A percentile compares a stretch with the other conserved stretches of the same genome.
phyloP scores from a whole-genome alignment of 169 alveolate species.

The Babesia divergens region DNA sequence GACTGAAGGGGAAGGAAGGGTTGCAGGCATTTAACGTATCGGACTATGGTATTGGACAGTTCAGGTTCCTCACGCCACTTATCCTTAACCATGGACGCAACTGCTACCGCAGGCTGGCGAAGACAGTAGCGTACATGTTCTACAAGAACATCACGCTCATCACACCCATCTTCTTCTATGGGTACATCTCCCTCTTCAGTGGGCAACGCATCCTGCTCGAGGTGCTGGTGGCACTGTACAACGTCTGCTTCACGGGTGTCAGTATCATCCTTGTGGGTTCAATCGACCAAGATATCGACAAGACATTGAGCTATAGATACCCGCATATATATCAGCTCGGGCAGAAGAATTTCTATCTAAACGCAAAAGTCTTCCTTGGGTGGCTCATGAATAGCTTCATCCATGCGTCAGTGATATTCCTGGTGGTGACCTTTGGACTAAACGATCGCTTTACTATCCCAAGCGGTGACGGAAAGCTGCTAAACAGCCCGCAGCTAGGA shows the following conservation, averaged over 20 bases:
- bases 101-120: conserved; percentile 89
- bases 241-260: conserved; percentile 90
- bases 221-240: conserved; percentile 92
- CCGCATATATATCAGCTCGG: conserved; percentile 79
- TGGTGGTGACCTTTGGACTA: conserved; percentile 46
- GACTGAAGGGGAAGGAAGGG: conserved; percentile 96
- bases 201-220: conserved; percentile 93
- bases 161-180: conserved; percentile 90
- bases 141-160: conserved; percentile 94
- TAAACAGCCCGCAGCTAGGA: conserved; percentile 66
- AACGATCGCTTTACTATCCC: conserved; percentile 65
- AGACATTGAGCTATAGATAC: conserved; percentile 58
- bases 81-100: conserved; percentile 88
- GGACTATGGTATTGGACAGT: conserved; percentile 88
- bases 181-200: conserved; percentile 86
- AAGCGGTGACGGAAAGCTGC: conserved; percentile 58
- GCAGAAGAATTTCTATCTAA: conserved; percentile 69
- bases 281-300: conserved; percentile 77
- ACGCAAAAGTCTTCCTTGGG: conserved; percentile 64
- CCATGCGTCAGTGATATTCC: conserved; percentile 72
- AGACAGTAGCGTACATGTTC: conserved; percentile 93
- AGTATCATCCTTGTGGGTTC: conserved; percentile 85
- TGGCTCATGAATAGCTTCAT: conserved; percentile 74
- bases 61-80: conserved; percentile 81
- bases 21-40: conserved; percentile 90